Percentiles rank a stretch among this genome's conserved stretches.
phyloP scores from a whole-genome alignment of 768 basidiomycete species.

The Leccinum uliginosum region DNA sequence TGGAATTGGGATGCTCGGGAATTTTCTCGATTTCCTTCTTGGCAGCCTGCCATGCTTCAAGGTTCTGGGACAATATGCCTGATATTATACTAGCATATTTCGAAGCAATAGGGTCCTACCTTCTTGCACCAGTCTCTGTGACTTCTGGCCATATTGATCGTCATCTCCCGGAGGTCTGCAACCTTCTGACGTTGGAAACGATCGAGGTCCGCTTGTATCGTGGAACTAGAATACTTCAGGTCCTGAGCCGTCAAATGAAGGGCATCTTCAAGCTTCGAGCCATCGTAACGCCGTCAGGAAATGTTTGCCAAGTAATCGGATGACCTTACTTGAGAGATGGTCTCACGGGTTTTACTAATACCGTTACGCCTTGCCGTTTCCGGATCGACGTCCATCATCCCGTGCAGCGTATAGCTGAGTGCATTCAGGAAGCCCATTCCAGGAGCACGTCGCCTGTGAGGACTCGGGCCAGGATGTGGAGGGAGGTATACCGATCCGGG shows the following conservation, averaged over 20 bases:
- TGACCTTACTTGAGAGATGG: constrained; percentile 79
- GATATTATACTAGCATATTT: constrained; percentile 11
- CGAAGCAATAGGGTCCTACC: constrained; percentile 39
- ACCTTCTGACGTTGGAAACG: constrained; percentile 99
- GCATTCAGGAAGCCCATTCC: constrained; percentile 89
- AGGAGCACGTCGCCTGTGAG: constrained; percentile 56
- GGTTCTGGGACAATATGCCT: constrained; percentile 55
- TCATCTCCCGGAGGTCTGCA: constrained; percentile 91
- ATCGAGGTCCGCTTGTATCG: constrained; percentile 96
- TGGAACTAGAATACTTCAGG: constrained; percentile 92
- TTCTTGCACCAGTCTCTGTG: constrained; percentile 98
- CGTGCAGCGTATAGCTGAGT: constrained; percentile 89
- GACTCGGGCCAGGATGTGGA: constrained; percentile 77
- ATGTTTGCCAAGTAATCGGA: constrained; percentile 5
- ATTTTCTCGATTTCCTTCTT: constrained; percentile 89
- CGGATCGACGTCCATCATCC: constrained; percentile 99
- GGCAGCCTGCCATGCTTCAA: constrained; percentile 96
- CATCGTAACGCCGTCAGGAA: constrained; percentile 16
- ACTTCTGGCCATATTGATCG: constrained; percentile 81
- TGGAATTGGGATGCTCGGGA: constrained; percentile 81
- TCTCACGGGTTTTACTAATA: constrained; percentile 92
- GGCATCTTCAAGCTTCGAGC: constrained; percentile 84
- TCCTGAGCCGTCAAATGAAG: constrained; percentile 90
- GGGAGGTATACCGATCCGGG: constrained; percentile 54
- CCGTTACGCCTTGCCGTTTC: constrained; percentile 90